A percentile compares a stretch with the other conserved stretches of the same genome.
Conservation (phyloP, 2,329 filamentous ascomycete genomes). For the Aspergillus ibericus region DNA sequence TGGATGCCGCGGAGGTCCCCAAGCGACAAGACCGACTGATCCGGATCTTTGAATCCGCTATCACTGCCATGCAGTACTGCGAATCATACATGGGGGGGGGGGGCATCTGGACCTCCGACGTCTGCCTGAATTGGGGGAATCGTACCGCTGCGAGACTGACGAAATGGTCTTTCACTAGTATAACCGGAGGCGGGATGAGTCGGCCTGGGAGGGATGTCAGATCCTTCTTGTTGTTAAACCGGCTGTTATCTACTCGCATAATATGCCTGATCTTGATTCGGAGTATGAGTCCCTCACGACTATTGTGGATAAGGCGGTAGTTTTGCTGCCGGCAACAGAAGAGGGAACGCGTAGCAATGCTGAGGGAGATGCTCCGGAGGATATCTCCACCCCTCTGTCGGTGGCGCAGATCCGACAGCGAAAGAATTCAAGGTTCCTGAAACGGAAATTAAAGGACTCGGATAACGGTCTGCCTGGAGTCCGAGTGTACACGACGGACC, state of each 20-base stretch:
- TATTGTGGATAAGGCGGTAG: neutral
- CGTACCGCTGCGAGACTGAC: neutral
- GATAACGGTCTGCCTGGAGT: no score
- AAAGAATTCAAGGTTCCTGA: no score
- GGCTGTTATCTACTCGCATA: neutral
- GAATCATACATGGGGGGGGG: neutral
- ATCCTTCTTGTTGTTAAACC: neutral
- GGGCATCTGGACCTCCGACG: neutral
- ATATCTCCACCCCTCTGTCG: no score
- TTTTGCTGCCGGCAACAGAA: neutral
- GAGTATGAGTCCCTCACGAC: neutral
- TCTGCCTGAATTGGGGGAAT: neutral
- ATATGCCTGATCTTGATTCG: neutral
- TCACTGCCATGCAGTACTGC: neutral
- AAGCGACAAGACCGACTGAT: neutral
- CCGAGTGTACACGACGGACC: no score
- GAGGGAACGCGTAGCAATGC: neutral
- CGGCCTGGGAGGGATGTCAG: neutral
- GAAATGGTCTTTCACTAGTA: neutral
- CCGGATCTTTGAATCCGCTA: neutral
- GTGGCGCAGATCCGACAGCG: no score
- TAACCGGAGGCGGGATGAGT: neutral
- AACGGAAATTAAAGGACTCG: no score
- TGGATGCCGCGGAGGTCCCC: neutral
- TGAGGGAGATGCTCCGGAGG: neutral